Evolutionary conservation across 768 basidiomycete species (phyloP).

Genomic region (Tricholoma terreum): DNA sequence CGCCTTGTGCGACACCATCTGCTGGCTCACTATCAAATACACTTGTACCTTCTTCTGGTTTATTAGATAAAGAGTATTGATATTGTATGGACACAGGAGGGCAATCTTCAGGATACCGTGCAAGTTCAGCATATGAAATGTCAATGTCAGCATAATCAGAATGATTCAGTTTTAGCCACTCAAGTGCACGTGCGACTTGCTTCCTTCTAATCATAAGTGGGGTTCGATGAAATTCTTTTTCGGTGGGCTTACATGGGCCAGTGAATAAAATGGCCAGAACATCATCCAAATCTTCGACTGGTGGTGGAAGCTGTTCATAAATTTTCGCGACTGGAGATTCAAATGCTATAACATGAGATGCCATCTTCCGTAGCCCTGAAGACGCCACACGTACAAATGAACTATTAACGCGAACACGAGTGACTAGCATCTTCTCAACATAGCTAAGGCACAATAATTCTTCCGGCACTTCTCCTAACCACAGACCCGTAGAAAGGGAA

Average conservation of each 20-base stretch:
- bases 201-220: constrained; percentile 28
- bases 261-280: constrained; percentile 22
- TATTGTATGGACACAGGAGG: constrained; percentile 23
- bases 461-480: constrained; percentile 32
- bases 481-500: constrained; percentile 31
- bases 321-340: constrained; percentile 23
- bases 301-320: constrained; percentile 22
- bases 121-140: constrained; percentile 22
- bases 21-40: constrained; percentile 21
- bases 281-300: constrained; percentile 19
- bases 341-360: constrained; percentile 29
- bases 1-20: constrained; percentile 21
- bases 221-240: constrained; percentile 21
- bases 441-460: constrained; percentile 22
- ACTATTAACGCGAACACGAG: constrained; percentile 21
- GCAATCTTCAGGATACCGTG: constrained; percentile 15
- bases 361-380: constrained; percentile 25
- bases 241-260: constrained; percentile 18
- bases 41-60: constrained; percentile 9
- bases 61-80: constrained; percentile 12
- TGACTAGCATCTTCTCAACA: constrained; percentile 26
- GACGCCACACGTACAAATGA: constrained; percentile 25
- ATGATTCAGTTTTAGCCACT: constrained; percentile 33
- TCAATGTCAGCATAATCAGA: constrained; percentile 27
- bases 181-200: constrained; percentile 20